phyloP scores from a whole-genome alignment of 2,329 filamentous ascomycete genomes.

The Sphaerostilbella broomeana region DNA sequence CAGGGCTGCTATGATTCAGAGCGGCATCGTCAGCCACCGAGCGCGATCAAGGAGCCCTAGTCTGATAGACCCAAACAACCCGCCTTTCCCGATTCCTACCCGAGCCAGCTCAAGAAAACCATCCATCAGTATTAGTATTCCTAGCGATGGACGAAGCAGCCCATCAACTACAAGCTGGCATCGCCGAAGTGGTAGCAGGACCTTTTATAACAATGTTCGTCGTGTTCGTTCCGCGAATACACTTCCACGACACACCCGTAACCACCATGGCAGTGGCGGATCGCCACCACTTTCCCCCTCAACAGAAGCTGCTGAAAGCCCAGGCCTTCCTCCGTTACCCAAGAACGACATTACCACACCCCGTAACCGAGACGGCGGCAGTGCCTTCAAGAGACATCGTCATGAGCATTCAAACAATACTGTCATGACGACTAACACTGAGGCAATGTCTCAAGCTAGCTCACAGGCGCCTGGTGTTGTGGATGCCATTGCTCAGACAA shows the following conservation, averaged over 20 bases:
- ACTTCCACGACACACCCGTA: slow-evolving; percentile 51
- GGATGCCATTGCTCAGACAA: slow-evolving; percentile 93
- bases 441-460: slow-evolving; percentile 43
- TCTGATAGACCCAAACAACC: slow-evolving; percentile 52
- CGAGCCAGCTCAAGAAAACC: slow-evolving; percentile 79
- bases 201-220: slow-evolving; percentile 60
- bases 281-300: slow-evolving; percentile 62
- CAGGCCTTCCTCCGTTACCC: slow-evolving; percentile 65
- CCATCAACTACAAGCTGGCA: slow-evolving; percentile 60
- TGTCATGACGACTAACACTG: slow-evolving; percentile 40
- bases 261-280: slow-evolving; percentile 46
- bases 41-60: slow-evolving; percentile 59
- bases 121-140: slow-evolving; percentile 56
- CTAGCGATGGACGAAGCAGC: slow-evolving; percentile 60
- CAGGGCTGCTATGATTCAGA: slow-evolving; percentile 74
- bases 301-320: slow-evolving; percentile 62
- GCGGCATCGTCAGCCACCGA: slow-evolving; percentile 63
- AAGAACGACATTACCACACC: slow-evolving; percentile 64
- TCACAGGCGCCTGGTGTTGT: slow-evolving; percentile 74
- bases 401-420: slow-evolving; percentile 58
- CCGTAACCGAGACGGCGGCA: slow-evolving; percentile 35
- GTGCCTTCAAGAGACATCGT: slow-evolving; percentile 42
- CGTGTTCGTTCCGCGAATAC: slow-evolving; percentile 80
- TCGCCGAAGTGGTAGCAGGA: slow-evolving; percentile 42
- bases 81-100: slow-evolving; percentile 88